Conservation (phyloP, 1,139 yeast species). For the Pneumocystis canis region DNA sequence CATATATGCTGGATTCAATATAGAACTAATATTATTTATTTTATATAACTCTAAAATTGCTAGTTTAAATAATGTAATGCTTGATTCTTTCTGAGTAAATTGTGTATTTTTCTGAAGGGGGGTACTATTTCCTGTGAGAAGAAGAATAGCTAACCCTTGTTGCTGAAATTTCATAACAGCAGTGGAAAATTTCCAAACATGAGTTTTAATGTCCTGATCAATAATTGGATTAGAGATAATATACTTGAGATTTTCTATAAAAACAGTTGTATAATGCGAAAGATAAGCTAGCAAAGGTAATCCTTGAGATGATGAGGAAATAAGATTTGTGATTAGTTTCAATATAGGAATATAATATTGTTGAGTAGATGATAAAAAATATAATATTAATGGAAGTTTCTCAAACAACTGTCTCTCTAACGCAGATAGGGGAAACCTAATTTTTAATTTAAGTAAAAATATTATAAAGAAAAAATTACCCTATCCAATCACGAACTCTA, state of each 20-base stretch:
- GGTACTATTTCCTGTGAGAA: constrained; percentile 2
- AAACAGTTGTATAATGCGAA: not conserved
- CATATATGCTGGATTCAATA: not conserved
- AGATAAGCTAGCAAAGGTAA: constrained; percentile 5
- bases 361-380: not conserved
- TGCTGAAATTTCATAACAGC: constrained; percentile 5
- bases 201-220: not conserved
- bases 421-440: not conserved
- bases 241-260: constrained; percentile 1
- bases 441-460: not conserved
- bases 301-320: not conserved
- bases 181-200: constrained; percentile 7
- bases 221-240: constrained; percentile 3
- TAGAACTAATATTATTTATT: not conserved
- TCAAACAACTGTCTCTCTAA: not conserved
- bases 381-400: not conserved
- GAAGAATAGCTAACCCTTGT: constrained; percentile 7
- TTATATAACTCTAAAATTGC: not conserved
- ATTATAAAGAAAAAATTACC: not conserved
- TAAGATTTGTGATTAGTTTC: not conserved
- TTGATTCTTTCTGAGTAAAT: not conserved
- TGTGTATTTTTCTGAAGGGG: not conserved
- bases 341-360: not conserved
- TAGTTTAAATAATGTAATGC: not conserved
- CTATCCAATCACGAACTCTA: not conserved